Base-by-base conservation (phyloP, 1,284 basidiomycete genomes). In the Cronartium quercuum region DNA sequence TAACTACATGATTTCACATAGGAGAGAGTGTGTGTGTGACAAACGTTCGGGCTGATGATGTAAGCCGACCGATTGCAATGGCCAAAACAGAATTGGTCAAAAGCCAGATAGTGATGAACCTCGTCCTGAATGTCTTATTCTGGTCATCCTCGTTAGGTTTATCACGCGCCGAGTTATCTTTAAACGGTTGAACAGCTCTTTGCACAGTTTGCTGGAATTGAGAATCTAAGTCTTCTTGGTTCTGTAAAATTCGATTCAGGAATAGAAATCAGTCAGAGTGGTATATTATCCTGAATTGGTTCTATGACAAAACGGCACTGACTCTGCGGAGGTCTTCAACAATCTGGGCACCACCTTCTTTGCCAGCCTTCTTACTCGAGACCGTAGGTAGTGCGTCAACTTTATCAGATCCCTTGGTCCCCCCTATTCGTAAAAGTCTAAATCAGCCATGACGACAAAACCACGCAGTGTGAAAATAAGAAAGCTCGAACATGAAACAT, bases 381-480 rank as follows among this genome's bases (percentile, higher is more conserved):
- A 96, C 88, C 0, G 92, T 90, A 0, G 94, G 95, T n/a, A 98
- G 84, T 0, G 90, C 90, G 79, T 97, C 94, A 0, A 89, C 93
- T 82, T 95, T 94, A 83, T 98, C 95, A 76, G 91, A 92, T 68
- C 94, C 94, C 83, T 95, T 95, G 18, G 93, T 96, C 83, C 93
- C 92, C 93, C 92, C 93, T 41, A 12, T 2, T 18, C 18, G 29
- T 2, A 71, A 62, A 35, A 6, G 64, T 24, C 6, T 42, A 6
- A 24, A 29, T 29, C 29, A 29, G 29, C 29, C 29, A 29, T 29
- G 29, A 29, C 29, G 29, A 29, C 29, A 29, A 29, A 29, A 29
- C 29, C 29, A 29, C 29, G 29, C 29, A 29, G 29, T 29, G 29
- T 29, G 29, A 29, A 29, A 40, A 41, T 38, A 6, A 63, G 21